Conservation (phyloP, 1,139 yeast species). For the Blastobotrys aristatus region DNA sequence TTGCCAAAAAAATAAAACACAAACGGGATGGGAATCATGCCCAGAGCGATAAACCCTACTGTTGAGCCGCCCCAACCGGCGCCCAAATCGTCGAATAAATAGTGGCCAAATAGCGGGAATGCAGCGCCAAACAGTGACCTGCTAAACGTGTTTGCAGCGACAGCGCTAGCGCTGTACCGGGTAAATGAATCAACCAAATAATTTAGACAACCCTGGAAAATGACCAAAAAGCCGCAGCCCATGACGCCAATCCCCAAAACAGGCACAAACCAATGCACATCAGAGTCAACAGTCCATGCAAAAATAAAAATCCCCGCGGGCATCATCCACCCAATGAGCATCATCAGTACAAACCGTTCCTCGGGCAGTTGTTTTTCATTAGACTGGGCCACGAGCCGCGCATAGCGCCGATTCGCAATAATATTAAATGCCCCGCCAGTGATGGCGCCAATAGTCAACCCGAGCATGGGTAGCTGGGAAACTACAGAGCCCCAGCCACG, state of each 20-base stretch:
- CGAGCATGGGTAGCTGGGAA: constrained; percentile 52
- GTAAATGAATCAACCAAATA: constrained; percentile 63
- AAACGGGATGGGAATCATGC: constrained; percentile 63
- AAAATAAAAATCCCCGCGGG: constrained; percentile 71
- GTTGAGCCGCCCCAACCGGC: constrained; percentile 59
- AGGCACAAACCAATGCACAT: constrained; percentile 74
- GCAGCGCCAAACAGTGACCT: constrained; percentile 68
- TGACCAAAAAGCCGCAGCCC: constrained; percentile 58
- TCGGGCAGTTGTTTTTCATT: constrained; percentile 50
- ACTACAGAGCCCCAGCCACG: constrained; percentile 40
- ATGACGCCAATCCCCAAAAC: constrained; percentile 58
- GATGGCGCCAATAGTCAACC: constrained; percentile 53
- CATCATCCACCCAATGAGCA: constrained; percentile 42
- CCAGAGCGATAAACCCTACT: constrained; percentile 51
- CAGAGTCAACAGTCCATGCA: constrained; percentile 59
- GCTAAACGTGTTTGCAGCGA: constrained; percentile 72
- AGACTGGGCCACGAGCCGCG: constrained; percentile 32
- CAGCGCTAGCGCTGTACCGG: constrained; percentile 66
- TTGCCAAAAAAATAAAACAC: constrained; percentile 56
- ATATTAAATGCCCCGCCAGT: constrained; percentile 46
- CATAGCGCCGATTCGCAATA: constrained; percentile 33
- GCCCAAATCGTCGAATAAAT: constrained; percentile 51
- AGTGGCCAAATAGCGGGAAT: constrained; percentile 68
- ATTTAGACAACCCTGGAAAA: constrained; percentile 52
- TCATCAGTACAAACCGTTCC: constrained; percentile 51